These are phyloP conservation scores for Neonothopanus nambi DNA, from an alignment of 1,284 basidiomycete genomes.

Conservation along the genomic window DNA sequence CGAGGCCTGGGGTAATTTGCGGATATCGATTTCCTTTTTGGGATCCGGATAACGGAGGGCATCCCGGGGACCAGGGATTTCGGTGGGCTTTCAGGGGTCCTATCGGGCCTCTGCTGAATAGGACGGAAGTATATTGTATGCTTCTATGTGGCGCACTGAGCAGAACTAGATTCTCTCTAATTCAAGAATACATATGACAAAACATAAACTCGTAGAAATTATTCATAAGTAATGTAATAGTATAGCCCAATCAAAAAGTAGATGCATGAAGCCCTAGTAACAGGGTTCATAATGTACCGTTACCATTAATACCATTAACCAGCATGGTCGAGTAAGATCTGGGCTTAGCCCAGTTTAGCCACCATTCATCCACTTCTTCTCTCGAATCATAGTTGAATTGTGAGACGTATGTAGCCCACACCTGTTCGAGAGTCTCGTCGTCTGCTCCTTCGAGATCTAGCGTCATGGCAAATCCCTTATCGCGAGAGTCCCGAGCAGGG, in stretches of 20 bases:
- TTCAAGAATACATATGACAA: background rate
- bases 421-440: conserved; percentile 17
- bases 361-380: conserved; percentile 27
- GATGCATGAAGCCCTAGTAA: too few species aligned
- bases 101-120: too few species aligned
- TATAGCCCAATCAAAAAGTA: too few species aligned
- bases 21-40: too few species aligned
- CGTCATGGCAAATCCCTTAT: conserved; percentile 13
- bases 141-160: too few species aligned
- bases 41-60: too few species aligned
- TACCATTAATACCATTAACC: background rate
- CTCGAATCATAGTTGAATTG: conserved; percentile 23
- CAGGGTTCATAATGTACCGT: too few species aligned
- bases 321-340: background rate
- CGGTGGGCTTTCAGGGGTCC: too few species aligned
- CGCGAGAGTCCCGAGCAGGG: conserved; percentile 17
- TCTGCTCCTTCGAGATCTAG: conserved; percentile 15
- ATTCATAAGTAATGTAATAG: background rate
- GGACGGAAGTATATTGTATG: too few species aligned
- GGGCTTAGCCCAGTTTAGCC: conserved; percentile 18
- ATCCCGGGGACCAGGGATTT: too few species aligned
- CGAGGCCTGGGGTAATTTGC: too few species aligned
- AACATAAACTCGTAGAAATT: background rate
- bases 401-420: conserved; percentile 15
- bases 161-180: background rate